These are phyloP conservation scores for Achaetomium macrosporum DNA, from an alignment of 2,329 filamentous ascomycete genomes.

Conservation along the genomic window DNA sequence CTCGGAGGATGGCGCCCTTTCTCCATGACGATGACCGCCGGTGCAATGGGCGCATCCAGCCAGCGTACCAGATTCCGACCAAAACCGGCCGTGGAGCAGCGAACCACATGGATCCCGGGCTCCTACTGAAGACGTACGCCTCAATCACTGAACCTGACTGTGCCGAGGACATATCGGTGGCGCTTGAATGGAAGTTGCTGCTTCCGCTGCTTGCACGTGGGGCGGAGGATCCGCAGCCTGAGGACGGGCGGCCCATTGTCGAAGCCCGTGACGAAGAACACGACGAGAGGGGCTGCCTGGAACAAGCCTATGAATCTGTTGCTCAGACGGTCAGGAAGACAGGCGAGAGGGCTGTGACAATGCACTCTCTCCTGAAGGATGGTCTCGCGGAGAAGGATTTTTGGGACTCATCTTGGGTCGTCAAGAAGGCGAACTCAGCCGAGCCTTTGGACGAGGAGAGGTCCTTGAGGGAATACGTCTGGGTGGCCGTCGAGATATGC, in stretches of 20 bases:
- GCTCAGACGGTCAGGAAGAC: constrained; percentile 23
- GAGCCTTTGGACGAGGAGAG: constrained; percentile 26
- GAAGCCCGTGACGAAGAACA: constrained; percentile 4
- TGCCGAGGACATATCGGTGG: constrained; percentile 24
- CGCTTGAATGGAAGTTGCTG: constrained; percentile 32
- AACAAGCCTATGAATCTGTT: constrained; percentile 24
- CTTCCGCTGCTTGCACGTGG: constrained; percentile 23
- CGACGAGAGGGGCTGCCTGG: constrained; percentile 13
- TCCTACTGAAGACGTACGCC: neutral
- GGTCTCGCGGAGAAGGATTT: constrained; percentile 28
- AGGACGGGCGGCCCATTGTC: constrained; percentile 6
- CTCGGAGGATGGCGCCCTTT: constrained; percentile 13
- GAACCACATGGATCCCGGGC: neutral
- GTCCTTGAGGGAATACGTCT: constrained; percentile 26
- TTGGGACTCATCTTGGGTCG: constrained; percentile 35
- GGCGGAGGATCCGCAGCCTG: constrained; percentile 8
- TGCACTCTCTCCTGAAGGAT: constrained; percentile 23
- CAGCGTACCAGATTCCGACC: neutral
- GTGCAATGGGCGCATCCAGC: neutral
- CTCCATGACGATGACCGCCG: constrained; percentile 13
- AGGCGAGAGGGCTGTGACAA: constrained; percentile 27
- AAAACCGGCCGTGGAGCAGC: neutral
- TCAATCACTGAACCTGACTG: constrained; percentile 14
- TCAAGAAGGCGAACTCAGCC: constrained; percentile 38
- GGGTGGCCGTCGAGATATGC: constrained; percentile 34